phyloP scores from a whole-genome alignment of 139 green algal species.

The Coelastrella sp. region DNA sequence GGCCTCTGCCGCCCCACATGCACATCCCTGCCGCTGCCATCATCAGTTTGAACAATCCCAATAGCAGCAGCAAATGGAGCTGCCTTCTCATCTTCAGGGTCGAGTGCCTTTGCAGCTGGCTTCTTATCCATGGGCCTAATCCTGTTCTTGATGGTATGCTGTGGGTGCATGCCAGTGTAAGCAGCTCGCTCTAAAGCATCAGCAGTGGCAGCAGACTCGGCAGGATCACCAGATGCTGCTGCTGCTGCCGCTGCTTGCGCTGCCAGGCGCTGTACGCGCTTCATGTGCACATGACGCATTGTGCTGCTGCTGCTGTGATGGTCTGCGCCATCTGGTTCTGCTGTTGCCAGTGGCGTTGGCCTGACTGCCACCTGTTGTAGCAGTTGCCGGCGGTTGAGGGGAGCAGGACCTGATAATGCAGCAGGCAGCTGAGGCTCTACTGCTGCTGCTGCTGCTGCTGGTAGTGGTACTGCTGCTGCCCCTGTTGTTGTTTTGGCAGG shows the following conservation, averaged over 20 bases:
- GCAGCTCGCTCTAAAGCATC: neutral
- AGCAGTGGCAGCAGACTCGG: neutral
- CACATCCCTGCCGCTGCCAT: no score
- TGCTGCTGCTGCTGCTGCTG: constrained; percentile 3
- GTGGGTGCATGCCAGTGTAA: neutral
- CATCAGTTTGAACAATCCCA: neutral
- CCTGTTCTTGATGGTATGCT: neutral
- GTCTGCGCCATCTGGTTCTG: neutral
- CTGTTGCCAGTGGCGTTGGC: neutral
- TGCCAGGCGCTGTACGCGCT: constrained; percentile 3
- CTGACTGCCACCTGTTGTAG: neutral
- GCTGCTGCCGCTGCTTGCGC: neutral
- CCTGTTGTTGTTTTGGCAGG: neutral
- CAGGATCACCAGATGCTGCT: constrained; percentile 4
- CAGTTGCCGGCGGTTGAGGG: neutral
- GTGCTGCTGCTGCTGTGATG: neutral
- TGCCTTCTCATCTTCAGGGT: constrained; percentile 13
- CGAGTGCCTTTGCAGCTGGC: constrained; percentile 20
- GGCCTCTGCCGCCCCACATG: no score
- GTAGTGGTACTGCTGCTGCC: neutral
- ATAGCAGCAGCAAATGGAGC: constrained; percentile 7
- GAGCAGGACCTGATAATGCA: neutral
- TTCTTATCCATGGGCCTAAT: constrained; percentile 23
- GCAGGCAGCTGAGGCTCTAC: neutral
- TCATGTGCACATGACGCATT: constrained; percentile 2